A percentile compares a stretch with the other conserved stretches of the same genome.
Evolutionary conservation across 1,139 yeast species (phyloP).

Genomic region (Pichia terricola): DNA sequence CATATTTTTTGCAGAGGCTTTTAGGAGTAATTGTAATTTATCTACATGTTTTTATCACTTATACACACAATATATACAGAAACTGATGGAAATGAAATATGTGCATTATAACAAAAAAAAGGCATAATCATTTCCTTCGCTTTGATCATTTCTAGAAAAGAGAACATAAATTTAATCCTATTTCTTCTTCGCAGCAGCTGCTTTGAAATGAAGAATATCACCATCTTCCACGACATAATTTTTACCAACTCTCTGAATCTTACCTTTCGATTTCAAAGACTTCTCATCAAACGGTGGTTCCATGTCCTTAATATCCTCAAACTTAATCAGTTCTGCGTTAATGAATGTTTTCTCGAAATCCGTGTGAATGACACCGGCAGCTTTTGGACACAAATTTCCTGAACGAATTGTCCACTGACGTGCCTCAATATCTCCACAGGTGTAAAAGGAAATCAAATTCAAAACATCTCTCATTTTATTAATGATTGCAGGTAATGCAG

Average conservation of each 20-base stretch:
- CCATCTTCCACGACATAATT: constrained; percentile 91
- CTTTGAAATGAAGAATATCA: constrained; percentile 87
- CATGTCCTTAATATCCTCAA: constrained; percentile 44
- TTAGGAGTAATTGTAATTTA: too few species aligned
- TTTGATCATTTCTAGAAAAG: too few species aligned
- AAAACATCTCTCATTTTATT: constrained; percentile 74
- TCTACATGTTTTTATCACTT: too few species aligned
- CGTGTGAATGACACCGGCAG: constrained; percentile 80
- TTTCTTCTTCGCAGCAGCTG: constrained; percentile 83
- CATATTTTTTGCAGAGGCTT: too few species aligned
- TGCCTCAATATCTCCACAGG: constrained; percentile 71
- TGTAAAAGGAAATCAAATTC: constrained; percentile 74
- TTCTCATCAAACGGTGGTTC: constrained; percentile 58
- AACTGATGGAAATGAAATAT: too few species aligned
- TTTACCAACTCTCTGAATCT: constrained; percentile 66
- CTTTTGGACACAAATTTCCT: constrained; percentile 80
- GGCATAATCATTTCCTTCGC: too few species aligned
- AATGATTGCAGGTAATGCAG: constrained; percentile 85
- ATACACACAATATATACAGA: too few species aligned
- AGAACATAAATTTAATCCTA: neutral
- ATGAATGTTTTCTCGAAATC: constrained; percentile 73
- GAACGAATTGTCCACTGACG: constrained; percentile 86
- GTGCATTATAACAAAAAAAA: too few species aligned
- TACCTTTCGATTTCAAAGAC: constrained; percentile 79
- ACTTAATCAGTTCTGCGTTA: constrained; percentile 77